phyloP scores from a whole-genome alignment of 345 rosid genomes.

The Eucalyptus regnans region DNA sequence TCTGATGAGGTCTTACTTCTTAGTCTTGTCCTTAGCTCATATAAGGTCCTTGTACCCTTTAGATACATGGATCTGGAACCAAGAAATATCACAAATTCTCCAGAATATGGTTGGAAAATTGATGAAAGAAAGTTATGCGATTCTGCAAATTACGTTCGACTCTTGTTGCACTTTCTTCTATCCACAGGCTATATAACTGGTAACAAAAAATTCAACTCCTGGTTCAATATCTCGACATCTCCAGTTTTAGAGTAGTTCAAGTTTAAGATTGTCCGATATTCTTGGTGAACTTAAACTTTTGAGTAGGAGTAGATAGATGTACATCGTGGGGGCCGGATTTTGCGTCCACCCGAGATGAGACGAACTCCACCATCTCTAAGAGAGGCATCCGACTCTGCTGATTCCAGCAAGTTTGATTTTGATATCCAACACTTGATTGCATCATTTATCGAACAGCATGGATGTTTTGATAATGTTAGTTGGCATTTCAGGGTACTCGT shows the following conservation, averaged over 20 bases:
- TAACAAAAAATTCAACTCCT: background rate
- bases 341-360: background rate
- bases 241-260: background rate
- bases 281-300: background rate
- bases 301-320: background rate
- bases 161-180: background rate
- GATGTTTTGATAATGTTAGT: background rate
- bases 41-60: background rate
- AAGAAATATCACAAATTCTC: background rate
- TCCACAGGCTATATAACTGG: background rate
- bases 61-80: background rate
- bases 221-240: background rate
- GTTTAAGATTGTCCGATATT: background rate
- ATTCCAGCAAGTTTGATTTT: background rate
- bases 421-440: background rate
- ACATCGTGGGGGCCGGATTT: accelerated
- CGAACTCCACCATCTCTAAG: background rate
- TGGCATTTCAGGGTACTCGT: background rate
- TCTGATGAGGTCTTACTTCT: background rate
- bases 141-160: background rate
- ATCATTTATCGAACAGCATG: background rate
- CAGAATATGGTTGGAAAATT: background rate
- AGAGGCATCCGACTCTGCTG: background rate
- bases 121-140: background rate
- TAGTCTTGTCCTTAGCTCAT: background rate